phyloP scores from a whole-genome alignment of 148 eudicot species.

The Dianthus caryophyllus region DNA sequence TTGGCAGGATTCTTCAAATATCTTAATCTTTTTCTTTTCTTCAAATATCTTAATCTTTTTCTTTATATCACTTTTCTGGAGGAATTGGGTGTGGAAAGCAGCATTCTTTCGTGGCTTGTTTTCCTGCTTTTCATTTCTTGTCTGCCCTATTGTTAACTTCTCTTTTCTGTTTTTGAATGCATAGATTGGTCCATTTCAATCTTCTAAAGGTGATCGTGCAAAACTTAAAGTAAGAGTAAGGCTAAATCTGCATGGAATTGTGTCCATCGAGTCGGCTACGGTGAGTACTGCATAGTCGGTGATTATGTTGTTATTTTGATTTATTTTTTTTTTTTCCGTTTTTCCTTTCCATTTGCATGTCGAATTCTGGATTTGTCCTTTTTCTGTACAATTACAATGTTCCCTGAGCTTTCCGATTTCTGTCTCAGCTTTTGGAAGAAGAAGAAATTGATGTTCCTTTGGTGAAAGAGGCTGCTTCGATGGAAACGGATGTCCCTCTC shows the following conservation, averaged over 20 bases:
- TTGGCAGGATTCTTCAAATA: background rate
- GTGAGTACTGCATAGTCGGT: conserved; percentile 37
- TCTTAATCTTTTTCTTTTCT: background rate
- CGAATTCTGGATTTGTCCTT: background rate
- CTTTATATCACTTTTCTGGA: no score
- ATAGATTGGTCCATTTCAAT: conserved; percentile 89
- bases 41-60: background rate
- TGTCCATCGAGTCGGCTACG: conserved; percentile 72
- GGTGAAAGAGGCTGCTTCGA: conserved; percentile 53
- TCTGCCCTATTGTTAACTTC: background rate
- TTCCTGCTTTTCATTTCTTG: background rate
- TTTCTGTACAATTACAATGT: background rate
- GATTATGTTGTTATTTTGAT: no score
- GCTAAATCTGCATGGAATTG: conserved; percentile 73
- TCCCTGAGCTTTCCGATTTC: background rate
- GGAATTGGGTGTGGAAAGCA: no score
- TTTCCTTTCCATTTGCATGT: background rate
- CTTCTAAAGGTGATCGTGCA: conserved; percentile 60
- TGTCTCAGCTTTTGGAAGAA: conserved; percentile 73
- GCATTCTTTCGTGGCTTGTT: background rate
- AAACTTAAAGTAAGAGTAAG: conserved; percentile 81
- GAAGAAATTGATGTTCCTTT: conserved; percentile 82
- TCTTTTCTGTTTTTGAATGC: background rate
- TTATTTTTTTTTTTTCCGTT: background rate
- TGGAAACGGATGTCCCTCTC: conserved; percentile 56